Percentiles rank a stretch among this genome's conserved stretches.
Evolutionary conservation across 495 filamentous ascomycete species (phyloP).

Genomic region (Aspergillus saccharolyticus): DNA sequence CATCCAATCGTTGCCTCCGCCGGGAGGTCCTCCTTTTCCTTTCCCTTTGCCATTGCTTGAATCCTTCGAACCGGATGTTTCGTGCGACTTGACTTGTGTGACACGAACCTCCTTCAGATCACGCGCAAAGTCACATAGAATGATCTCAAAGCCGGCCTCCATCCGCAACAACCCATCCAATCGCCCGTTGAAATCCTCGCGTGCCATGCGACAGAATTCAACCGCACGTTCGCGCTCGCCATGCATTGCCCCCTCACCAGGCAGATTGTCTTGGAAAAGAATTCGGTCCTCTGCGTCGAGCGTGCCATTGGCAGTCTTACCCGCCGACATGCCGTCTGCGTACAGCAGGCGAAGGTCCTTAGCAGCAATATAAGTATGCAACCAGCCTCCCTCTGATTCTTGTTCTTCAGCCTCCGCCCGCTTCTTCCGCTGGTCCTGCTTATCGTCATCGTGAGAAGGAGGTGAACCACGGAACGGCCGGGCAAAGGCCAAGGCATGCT

Average conservation of each 20-base stretch:
- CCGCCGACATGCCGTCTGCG: conserved; percentile 55
- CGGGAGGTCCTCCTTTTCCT: conserved; percentile 7
- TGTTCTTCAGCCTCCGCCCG: conserved; percentile 10
- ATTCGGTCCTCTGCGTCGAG: conserved; percentile 54
- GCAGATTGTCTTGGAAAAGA: conserved; percentile 26
- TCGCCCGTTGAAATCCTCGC: conserved; percentile 40
- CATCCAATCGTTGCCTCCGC: conserved; percentile 20
- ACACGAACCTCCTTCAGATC: conserved; percentile 30
- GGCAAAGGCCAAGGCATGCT: conserved; percentile 57
- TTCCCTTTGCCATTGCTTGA: conserved; percentile 10
- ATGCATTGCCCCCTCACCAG: conserved; percentile 4
- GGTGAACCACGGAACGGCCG: conserved; percentile 16
- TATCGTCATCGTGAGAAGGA: conserved; percentile 5
- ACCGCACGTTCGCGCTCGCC: conserved; percentile 44
- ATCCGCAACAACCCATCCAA: conserved; percentile 61
- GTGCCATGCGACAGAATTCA: conserved; percentile 45
- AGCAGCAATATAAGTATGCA: conserved; percentile 49
- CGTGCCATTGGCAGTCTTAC: conserved; percentile 52
- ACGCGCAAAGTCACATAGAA: conserved; percentile 57
- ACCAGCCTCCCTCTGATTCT: conserved; percentile 32
- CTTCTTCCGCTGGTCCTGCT: not conserved
- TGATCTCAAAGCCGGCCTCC: conserved; percentile 67
- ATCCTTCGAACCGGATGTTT: not conserved
- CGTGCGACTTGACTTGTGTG: conserved; percentile 20
- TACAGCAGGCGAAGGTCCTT: conserved; percentile 53